A percentile compares a stretch with the other conserved stretches of the same genome.
Conservation (phyloP, 768 basidiomycete species). For the Krasilnikovozyma curviuscula region DNA sequence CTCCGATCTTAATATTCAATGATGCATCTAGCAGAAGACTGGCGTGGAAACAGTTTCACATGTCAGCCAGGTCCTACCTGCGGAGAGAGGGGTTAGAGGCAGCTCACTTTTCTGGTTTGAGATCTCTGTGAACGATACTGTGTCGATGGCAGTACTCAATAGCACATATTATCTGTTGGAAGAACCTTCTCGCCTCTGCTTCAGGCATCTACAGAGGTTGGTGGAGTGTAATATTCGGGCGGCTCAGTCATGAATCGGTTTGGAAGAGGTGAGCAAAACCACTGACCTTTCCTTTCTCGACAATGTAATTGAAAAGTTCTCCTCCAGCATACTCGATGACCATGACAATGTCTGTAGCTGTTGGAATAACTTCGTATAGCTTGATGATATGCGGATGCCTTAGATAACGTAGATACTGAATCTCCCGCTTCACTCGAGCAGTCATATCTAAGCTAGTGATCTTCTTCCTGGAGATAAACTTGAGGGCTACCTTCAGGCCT, state of each 20-base stretch:
- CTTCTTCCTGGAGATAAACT: conserved; percentile 84
- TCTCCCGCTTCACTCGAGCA: conserved; percentile 78
- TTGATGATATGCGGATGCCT: conserved; percentile 96
- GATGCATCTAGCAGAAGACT: conserved; percentile 28
- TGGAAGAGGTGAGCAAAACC: too few relatives aligned
- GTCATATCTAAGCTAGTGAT: conserved; percentile 83
- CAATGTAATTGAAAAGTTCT: conserved; percentile 96
- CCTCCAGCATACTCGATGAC: conserved; percentile 91
- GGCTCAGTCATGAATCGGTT: too few relatives aligned
- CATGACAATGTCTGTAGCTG: conserved; percentile 89
- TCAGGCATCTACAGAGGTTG: conserved; percentile 58
- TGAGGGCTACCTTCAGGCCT: conserved; percentile 91
- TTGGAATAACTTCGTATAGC: conserved; percentile 68
- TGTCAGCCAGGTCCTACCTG: conserved; percentile 32
- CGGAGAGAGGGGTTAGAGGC: conserved; percentile 18
- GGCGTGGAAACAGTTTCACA: conserved; percentile 25
- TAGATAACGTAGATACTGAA: conserved; percentile 86
- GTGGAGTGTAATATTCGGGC: too few relatives aligned
- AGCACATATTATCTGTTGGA: conserved; percentile 94
- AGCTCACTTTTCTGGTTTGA: conserved; percentile 77
- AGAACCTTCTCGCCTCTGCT: conserved; percentile 71
- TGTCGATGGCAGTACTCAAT: conserved; percentile 64
- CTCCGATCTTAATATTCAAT: conserved; percentile 75
- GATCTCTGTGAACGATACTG: conserved; percentile 92
- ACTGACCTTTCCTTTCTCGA: conserved; percentile 46